phyloP scores from a whole-genome alignment of 2,329 filamentous ascomycete genomes.

The Xylariaceae sp. region DNA sequence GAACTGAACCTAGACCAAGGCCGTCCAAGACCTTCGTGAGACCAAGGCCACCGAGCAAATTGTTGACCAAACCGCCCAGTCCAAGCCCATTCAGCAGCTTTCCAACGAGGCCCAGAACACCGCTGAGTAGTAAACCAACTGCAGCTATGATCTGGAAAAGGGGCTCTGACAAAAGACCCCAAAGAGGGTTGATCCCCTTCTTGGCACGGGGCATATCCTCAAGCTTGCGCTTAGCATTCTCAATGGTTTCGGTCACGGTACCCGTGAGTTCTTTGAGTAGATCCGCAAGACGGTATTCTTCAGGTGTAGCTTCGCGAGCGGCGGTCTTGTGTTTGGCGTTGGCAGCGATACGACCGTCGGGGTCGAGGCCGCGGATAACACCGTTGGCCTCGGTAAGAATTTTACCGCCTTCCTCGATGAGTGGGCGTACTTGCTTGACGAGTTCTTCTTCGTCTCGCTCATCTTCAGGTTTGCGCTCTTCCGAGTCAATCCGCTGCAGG shows the following conservation, averaged over 20 bases:
- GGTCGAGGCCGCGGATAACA: constrained; percentile 82
- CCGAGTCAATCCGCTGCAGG: constrained; percentile 71
- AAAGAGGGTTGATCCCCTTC: constrained; percentile 91
- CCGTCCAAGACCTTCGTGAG: constrained; percentile 74
- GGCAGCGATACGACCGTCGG: constrained; percentile 81
- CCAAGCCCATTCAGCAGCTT: constrained; percentile 79
- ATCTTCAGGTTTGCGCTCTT: constrained; percentile 79
- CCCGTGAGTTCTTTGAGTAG: constrained; percentile 83
- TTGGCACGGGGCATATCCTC: constrained; percentile 91
- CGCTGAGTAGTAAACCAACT: constrained; percentile 78
- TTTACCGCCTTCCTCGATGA: constrained; percentile 82
- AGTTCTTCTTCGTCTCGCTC: constrained; percentile 90
- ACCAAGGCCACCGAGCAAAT: constrained; percentile 75
- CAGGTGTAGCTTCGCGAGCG: constrained; percentile 74
- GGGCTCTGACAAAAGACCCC: constrained; percentile 80
- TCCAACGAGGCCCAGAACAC: constrained; percentile 84
- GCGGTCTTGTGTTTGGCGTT: constrained; percentile 82
- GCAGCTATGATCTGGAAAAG: constrained; percentile 91
- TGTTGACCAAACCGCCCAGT: constrained; percentile 78
- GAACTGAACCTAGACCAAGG: constrained; percentile 64
- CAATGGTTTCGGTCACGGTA: constrained; percentile 79
- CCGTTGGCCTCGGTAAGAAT: constrained; percentile 88
- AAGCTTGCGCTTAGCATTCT: constrained; percentile 85
- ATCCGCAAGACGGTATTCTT: constrained; percentile 85
- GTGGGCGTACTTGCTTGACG: constrained; percentile 81